Evolutionary conservation across 495 filamentous ascomycete species (phyloP).

Genomic region (Thermothielavioides terrestris): DNA sequence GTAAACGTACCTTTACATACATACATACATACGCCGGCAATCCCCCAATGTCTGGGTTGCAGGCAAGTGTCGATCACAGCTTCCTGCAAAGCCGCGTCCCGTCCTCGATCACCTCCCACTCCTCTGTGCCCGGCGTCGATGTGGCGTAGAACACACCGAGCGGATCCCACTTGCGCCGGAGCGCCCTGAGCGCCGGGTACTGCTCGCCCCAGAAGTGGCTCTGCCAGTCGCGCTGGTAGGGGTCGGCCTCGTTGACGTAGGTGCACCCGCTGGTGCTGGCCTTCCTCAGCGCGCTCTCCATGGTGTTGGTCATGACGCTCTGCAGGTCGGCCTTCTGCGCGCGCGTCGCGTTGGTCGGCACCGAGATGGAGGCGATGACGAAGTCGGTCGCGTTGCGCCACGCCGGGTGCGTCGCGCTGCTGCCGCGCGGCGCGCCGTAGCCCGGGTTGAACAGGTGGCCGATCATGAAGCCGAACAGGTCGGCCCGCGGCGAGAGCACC

Average conservation of each 20-base stretch:
- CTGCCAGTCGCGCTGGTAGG: slow-evolving; percentile 33
- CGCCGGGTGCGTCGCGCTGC: slow-evolving; percentile 45
- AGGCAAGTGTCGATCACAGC: background rate
- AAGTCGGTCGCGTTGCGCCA: slow-evolving; percentile 33
- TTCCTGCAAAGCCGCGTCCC: slow-evolving; percentile 28
- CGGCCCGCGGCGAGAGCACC: slow-evolving; percentile 14
- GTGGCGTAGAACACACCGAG: slow-evolving; percentile 39
- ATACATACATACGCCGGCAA: background rate
- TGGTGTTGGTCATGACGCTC: slow-evolving; percentile 17
- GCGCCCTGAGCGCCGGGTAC: slow-evolving; percentile 25
- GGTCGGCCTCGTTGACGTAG: slow-evolving; percentile 46
- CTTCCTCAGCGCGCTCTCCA: slow-evolving; percentile 22
- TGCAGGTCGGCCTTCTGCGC: slow-evolving; percentile 18
- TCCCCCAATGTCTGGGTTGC: background rate
- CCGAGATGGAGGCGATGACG: slow-evolving; percentile 11
- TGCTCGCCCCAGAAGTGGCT: slow-evolving; percentile 31
- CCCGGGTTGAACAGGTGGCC: slow-evolving; percentile 39
- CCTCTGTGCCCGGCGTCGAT: slow-evolving; percentile 32
- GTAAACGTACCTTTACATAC: too few relatives aligned
- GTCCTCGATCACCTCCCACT: slow-evolving; percentile 32
- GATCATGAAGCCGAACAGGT: slow-evolving; percentile 17
- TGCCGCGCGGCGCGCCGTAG: slow-evolving; percentile 18
- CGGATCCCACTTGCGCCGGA: slow-evolving; percentile 50
- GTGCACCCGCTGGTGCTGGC: slow-evolving; percentile 25
- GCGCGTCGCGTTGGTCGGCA: slow-evolving; percentile 6